phyloP scores from a whole-genome alignment of 805 yeast species.

The Wickerhamiella nectarea region DNA sequence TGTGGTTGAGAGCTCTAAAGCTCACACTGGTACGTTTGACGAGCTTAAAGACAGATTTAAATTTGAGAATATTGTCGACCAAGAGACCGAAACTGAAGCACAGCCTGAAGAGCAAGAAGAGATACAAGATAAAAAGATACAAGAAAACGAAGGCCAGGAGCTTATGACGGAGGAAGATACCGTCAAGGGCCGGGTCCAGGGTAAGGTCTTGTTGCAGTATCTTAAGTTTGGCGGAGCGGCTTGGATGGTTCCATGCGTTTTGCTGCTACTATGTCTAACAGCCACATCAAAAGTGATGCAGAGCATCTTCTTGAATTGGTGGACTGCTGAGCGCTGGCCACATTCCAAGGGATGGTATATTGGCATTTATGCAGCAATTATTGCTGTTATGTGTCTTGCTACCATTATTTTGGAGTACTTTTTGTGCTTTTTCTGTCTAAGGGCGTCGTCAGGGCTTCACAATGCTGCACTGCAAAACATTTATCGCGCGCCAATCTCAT shows the following conservation, averaged over 20 bases:
- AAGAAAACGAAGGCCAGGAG: neutral
- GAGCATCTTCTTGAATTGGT: slow-evolving; percentile 46
- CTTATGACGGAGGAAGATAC: neutral
- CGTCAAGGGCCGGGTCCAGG: neutral
- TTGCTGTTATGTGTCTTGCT: slow-evolving; percentile 27
- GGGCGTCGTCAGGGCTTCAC: slow-evolving; percentile 47
- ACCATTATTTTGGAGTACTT: slow-evolving; percentile 19
- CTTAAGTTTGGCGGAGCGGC: neutral
- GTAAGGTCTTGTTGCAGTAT: neutral
- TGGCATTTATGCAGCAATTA: slow-evolving; percentile 41
- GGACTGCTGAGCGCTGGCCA: slow-evolving; percentile 49
- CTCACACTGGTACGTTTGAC: slow-evolving; percentile 46
- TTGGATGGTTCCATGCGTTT: neutral
- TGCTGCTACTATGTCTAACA: neutral
- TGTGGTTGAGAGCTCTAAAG: slow-evolving; percentile 43
- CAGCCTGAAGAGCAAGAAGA: neutral
- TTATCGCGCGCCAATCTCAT: slow-evolving; percentile 70
- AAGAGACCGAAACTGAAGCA: neutral
- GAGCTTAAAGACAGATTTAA: slow-evolving; percentile 28
- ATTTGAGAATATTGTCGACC: neutral
- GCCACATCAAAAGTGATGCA: slow-evolving; percentile 26
- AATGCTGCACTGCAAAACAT: slow-evolving; percentile 44
- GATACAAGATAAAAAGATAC: neutral
- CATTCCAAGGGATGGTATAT: slow-evolving; percentile 45
- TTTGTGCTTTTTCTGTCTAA: slow-evolving; percentile 36